These are phyloP conservation scores for Drechslera avenae DNA, from an alignment of 2,329 filamentous ascomycete species.

Conservation along the genomic window DNA sequence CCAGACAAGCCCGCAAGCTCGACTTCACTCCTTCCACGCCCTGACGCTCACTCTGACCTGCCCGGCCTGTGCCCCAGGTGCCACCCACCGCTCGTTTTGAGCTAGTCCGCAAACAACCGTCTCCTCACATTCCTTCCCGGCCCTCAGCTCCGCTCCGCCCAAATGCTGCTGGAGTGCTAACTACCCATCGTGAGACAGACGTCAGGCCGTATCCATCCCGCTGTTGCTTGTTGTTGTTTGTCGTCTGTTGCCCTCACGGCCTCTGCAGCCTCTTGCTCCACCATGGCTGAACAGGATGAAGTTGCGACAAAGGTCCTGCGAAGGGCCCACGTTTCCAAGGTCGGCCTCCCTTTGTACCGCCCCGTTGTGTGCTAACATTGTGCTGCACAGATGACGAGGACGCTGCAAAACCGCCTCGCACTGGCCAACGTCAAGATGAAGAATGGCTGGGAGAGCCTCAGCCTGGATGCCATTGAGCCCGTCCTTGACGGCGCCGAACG, in stretches of 20 bases:
- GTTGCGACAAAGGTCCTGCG: slow-evolving; percentile 52
- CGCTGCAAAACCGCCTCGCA: slow-evolving; percentile 89
- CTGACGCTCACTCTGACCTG: slow-evolving; percentile 17
- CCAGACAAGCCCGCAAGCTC: slow-evolving; percentile 12
- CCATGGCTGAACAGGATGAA: slow-evolving; percentile 47
- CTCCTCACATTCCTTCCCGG: slow-evolving; percentile 38
- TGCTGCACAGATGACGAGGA: slow-evolving; percentile 78
- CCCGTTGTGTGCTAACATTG: slow-evolving; percentile 32
- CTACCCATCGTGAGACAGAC: slow-evolving; percentile 35
- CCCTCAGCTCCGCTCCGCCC: slow-evolving; percentile 37
- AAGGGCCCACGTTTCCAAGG: slow-evolving; percentile 52
- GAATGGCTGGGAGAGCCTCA: slow-evolving; percentile 91
- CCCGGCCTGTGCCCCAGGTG: slow-evolving; percentile 33
- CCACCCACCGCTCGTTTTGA: slow-evolving; percentile 12
- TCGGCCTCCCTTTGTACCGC: slow-evolving; percentile 25
- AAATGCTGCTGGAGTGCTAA: slow-evolving; percentile 29
- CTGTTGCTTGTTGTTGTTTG: slow-evolving; percentile 9
- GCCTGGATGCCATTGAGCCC: slow-evolving; percentile 83
- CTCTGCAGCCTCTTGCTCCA: slow-evolving; percentile 16
- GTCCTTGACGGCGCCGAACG: slow-evolving; percentile 75
- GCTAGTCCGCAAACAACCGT: slow-evolving; percentile 33
- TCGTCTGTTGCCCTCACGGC: slow-evolving; percentile 10
- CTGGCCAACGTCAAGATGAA: slow-evolving; percentile 97
- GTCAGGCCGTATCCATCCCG: slow-evolving; percentile 28
- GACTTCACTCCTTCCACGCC: slow-evolving; percentile 14